Base-by-base conservation (phyloP, 1,139 yeast genomes). In the Taiozyma onychis region DNA sequence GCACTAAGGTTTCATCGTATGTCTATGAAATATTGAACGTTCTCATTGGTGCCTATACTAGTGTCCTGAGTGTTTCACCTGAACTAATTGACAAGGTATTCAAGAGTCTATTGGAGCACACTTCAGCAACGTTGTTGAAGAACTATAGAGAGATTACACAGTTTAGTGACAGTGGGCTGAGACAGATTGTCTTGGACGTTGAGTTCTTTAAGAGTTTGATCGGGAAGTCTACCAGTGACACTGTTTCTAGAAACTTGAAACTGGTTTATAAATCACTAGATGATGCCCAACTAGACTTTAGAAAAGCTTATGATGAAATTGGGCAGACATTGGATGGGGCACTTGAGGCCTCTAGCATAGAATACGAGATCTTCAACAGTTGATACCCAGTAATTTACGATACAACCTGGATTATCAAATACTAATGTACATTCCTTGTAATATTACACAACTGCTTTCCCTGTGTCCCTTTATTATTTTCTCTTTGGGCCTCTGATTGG, bases 401-500 rank as follows among this genome's bases (percentile, higher is more conserved):
- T 14, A 22, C 27, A 10, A 41, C n/a, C 13, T 41, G 11, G 21
- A 41, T n/a, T 24, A 26, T 5, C 11, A 14, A 24, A 21, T 18
- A 18, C 18, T 41, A 26, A 16, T 41, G 43, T 41, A 41, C 18
- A 37, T 37, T 37, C 24, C 14, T 37, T 37, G 24, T 37, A 18
- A 16, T 37, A 37, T 39, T 24, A 22, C 44, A 41, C 44, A 32
- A n/a, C 14, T 16, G 6, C 18, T 18, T 18, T 18, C 18, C 18
- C 26, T 24, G 7, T 24, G 6, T 24, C 26, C 7, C 26, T 24
- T 24, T 24, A 5, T 30, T 26, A 69, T 58, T 66, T 69, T 60
- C 72, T 71, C 54, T 66, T 70, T 44, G 87, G 87, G 0, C 87
- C 86, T 62, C 88, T 75, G 28, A 83, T 79, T 11, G 89, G 88